phyloP scores from a whole-genome alignment of 2,329 filamentous ascomycete species.

The Aspergillus oerlinghausenensis region DNA sequence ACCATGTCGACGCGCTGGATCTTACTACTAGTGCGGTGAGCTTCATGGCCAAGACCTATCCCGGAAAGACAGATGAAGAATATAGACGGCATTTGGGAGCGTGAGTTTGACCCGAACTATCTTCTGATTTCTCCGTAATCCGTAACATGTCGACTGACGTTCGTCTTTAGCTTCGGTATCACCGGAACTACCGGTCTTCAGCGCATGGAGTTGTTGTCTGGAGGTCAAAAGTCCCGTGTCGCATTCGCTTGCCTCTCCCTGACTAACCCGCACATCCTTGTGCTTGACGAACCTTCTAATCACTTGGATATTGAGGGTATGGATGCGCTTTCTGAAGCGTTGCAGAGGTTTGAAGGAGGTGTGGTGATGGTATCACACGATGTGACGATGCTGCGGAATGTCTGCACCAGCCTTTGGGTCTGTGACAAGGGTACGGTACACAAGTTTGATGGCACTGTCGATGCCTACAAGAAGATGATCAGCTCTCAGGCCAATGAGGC shows the following conservation, averaged over 20 bases:
- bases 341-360: conserved; percentile 84
- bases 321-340: conserved; percentile 83
- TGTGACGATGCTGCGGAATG: conserved; percentile 95
- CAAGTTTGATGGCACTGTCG: conserved; percentile 92
- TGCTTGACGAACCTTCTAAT: conserved; percentile 97
- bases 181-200: conserved; percentile 95
- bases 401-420: conserved; percentile 93
- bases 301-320: conserved; percentile 99
- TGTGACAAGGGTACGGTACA: conserved; percentile 91
- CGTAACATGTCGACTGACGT: background rate
- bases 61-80: conserved; percentile 89
- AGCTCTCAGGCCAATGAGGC: conserved; percentile 79
- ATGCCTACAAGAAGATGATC: conserved; percentile 97
- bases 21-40: conserved; percentile 82
- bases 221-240: conserved; percentile 97
- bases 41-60: conserved; percentile 93
- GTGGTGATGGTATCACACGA: conserved; percentile 99
- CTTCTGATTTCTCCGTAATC: conserved; percentile 1
- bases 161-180: conserved; percentile 52
- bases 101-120: conserved; percentile 48
- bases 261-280: conserved; percentile 91
- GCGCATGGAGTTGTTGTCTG: conserved; percentile 89
- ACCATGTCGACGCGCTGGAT: conserved; percentile 95
- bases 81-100: conserved; percentile 93
- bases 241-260: conserved; percentile 95